Base-by-base conservation (phyloP, 352 stramenopile genomes). In the Phytophthora fragariaefolia region DNA sequence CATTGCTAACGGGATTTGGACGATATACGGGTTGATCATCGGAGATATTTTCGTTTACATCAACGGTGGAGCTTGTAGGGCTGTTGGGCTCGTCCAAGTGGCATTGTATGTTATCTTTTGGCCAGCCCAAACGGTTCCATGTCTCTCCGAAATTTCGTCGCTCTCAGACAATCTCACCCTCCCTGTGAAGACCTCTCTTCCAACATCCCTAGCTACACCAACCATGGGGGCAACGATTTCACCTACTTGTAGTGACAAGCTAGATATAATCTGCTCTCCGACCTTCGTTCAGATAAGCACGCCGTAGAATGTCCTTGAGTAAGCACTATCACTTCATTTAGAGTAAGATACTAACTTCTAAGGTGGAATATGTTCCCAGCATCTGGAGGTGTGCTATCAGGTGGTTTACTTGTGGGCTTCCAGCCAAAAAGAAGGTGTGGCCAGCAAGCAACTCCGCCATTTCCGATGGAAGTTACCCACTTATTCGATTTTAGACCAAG, bases 11-110 rank as follows among this genome's bases (percentile, higher is more conserved):
- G 55, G 54, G 4, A 57, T 80, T 22, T 85, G 77, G 77, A 63
- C 80, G 58, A 23, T 77, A 26, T 74, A 82, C 40, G 69, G 66
- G 12, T 18, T 81, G 34, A 46, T 83, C 23, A 66, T 58, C 9
- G 50, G 32, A 45, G 77, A 85, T 63, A 59, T 68, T 50, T 77
- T 85, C 60, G 68, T 85, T 12, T 66, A 71, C 24, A 46, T 77
- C 12, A 62, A 69, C 17, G 63, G 63, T 23, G 57, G 58, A 1
- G 65, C 73, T 6, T 69, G 69, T 15, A 43, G 60, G 18, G 42
- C 45, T 7, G 30, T 77, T 34, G 58, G 55, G 27, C 17, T 71
- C 3, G 27, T 56, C 15, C 69, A 77, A 53, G 69, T 77, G n/a
- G 65, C 53, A 7, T 26, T 77, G n/a, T 77, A 69, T 34, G 48